Conservation (phyloP, 768 basidiomycete species). For the Termitomyces heimii region DNA sequence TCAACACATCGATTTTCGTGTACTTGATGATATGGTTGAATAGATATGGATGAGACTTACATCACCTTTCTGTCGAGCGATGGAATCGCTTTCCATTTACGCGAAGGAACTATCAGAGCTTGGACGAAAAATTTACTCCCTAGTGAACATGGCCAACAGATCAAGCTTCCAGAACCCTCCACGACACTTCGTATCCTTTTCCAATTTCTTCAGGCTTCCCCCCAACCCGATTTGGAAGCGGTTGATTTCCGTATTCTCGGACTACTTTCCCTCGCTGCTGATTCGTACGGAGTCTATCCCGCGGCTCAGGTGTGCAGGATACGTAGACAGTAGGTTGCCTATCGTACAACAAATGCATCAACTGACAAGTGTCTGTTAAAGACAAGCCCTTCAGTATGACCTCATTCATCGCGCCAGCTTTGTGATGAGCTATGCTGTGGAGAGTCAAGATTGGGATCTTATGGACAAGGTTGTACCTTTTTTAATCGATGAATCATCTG, state of each 20-base stretch:
- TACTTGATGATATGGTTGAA: not conserved
- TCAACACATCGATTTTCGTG: not conserved
- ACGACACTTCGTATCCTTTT: not conserved
- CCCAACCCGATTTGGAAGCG: slow-evolving; percentile 4
- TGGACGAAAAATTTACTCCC: not conserved
- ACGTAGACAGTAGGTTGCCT: not conserved
- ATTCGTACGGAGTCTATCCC: not conserved
- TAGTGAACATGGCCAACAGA: not conserved
- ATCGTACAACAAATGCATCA: not conserved
- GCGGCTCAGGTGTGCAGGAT: not conserved
- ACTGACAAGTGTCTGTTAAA: not conserved
- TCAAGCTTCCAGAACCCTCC: not conserved
- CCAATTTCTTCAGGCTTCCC: not conserved
- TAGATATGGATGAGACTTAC: not conserved
- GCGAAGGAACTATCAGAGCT: not conserved
- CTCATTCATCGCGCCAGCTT: not conserved
- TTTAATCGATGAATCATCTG: not conserved
- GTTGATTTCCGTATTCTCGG: not conserved
- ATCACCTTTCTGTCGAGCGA: slow-evolving; percentile 1
- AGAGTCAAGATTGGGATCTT: not conserved
- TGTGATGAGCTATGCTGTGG: slow-evolving; percentile 1
- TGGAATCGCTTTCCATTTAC: not conserved
- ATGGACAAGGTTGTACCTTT: slow-evolving; percentile 4
- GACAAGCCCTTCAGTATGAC: not conserved
- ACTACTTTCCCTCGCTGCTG: slow-evolving; percentile 3